These are phyloP conservation scores for Caloboletus firmus DNA, from an alignment of 1,284 basidiomycete species.

Conservation along the genomic window DNA sequence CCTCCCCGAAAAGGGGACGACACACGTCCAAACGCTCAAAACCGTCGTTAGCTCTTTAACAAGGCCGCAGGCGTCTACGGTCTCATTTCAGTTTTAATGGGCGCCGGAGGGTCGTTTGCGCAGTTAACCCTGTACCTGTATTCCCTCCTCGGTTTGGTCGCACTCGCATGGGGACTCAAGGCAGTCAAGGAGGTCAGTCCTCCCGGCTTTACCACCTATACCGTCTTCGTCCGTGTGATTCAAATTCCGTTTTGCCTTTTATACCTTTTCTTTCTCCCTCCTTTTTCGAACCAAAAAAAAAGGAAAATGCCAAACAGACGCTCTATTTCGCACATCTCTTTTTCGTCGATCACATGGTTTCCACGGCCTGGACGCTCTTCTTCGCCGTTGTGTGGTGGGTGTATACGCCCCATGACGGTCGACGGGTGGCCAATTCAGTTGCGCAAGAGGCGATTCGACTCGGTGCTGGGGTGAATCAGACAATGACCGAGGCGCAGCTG, in stretches of 20 bases:
- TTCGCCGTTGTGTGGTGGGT: constrained; percentile 92
- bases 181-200: constrained; percentile 75
- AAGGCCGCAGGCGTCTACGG: constrained; percentile 98
- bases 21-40: constrained; percentile 11
- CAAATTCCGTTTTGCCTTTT: not conserved
- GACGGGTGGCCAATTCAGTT: constrained; percentile 72
- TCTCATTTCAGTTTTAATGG: constrained; percentile 85
- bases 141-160: constrained; percentile 80
- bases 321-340: constrained; percentile 93
- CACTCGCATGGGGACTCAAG: constrained; percentile 85
- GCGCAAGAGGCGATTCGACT: constrained; percentile 84
- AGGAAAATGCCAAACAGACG: constrained; percentile 86
- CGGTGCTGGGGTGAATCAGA: constrained; percentile 48
- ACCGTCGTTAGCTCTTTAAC: constrained; percentile 74
- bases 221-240: not conserved
- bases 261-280: not conserved
- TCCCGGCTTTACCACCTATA: not conserved
- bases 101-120: constrained; percentile 83
- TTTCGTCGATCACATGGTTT: constrained; percentile 88
- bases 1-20: not conserved
- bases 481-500: constrained; percentile 64
- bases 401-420: constrained; percentile 88
- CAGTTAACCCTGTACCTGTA: constrained; percentile 94
- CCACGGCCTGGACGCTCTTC: constrained; percentile 88
- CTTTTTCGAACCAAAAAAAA: constrained; percentile 4